Percentiles rank a stretch among this genome's conserved stretches.
Evolutionary conservation across 805 yeast genomes (phyloP).

Genomic region (Wickerhamiella qilinensis): DNA sequence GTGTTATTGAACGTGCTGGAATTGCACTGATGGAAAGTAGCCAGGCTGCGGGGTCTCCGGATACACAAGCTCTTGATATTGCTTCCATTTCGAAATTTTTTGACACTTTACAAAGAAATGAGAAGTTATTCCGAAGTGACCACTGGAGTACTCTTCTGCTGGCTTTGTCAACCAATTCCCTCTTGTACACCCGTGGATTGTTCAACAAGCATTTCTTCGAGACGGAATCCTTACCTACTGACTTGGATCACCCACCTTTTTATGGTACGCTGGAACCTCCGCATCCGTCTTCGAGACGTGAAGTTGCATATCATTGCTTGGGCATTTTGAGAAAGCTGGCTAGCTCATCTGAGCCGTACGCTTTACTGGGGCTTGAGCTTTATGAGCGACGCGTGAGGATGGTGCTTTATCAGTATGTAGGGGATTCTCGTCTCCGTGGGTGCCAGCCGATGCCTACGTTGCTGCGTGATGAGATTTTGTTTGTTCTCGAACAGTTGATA

Average conservation of each 20-base stretch:
- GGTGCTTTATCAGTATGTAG: constrained; percentile 43
- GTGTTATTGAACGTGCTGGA: not conserved
- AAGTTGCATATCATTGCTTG: constrained; percentile 41
- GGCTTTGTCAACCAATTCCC: constrained; percentile 39
- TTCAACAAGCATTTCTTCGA: constrained; percentile 17
- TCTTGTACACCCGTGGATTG: constrained; percentile 37
- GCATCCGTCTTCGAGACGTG: constrained; percentile 26
- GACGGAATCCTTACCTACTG: constrained; percentile 2
- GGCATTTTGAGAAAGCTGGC: constrained; percentile 32
- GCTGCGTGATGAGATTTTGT: constrained; percentile 43
- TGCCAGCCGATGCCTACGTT: constrained; percentile 49
- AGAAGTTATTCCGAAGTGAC: not conserved
- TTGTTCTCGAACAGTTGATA: constrained; percentile 13
- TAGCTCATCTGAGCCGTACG: not conserved
- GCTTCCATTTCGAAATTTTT: not conserved
- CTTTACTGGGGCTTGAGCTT: constrained; percentile 2
- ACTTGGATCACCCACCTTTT: constrained; percentile 27
- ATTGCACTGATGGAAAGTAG: not conserved
- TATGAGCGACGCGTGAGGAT: constrained; percentile 19
- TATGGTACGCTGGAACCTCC: constrained; percentile 50
- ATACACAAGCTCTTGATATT: not conserved
- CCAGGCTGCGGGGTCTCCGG: not conserved
- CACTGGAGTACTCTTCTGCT: constrained; percentile 22
- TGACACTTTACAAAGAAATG: not conserved
- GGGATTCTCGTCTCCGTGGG: constrained; percentile 43